phyloP scores from a whole-genome alignment of 1,284 basidiomycete genomes.

The Moniliophthora roreri region DNA sequence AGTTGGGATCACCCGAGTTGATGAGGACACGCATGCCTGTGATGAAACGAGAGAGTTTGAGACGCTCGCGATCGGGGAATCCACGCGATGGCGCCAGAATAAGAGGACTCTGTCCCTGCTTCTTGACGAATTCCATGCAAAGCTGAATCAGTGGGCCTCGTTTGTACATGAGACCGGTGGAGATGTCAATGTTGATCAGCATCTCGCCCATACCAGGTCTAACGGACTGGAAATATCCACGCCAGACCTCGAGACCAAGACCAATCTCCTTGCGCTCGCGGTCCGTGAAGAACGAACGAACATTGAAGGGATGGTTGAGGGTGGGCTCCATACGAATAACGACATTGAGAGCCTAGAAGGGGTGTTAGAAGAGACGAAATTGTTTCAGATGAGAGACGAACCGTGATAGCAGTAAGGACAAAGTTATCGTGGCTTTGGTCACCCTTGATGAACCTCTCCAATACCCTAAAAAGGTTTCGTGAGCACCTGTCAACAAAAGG shows the following conservation, averaged over 20 bases:
- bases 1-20: conserved; percentile 7
- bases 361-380: background rate
- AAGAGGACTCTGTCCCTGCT: conserved; percentile 23
- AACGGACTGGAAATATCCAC: conserved; percentile 56
- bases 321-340: conserved; percentile 62
- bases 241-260: conserved; percentile 15
- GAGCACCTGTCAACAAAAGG: background rate
- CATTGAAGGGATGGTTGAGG: conserved; percentile 56
- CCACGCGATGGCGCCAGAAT: conserved; percentile 33
- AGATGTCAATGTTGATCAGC: conserved; percentile 64
- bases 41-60: conserved; percentile 48
- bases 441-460: conserved; percentile 53
- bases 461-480: conserved; percentile 35
- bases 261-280: conserved; percentile 49
- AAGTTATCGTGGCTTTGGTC: conserved; percentile 55
- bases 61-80: conserved; percentile 45
- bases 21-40: conserved; percentile 43
- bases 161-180: conserved; percentile 62
- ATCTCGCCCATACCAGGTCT: conserved; percentile 53
- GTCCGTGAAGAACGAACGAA: conserved; percentile 60
- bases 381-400: conserved; percentile 22
- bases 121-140: conserved; percentile 44
- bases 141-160: conserved; percentile 36
- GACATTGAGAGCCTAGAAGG: conserved; percentile 54
- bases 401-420: conserved; percentile 62